A percentile compares a stretch with the other conserved stretches of the same genome.
phyloP scores from a whole-genome alignment of 306 rosid species.

The Prunus armeniaca region DNA sequence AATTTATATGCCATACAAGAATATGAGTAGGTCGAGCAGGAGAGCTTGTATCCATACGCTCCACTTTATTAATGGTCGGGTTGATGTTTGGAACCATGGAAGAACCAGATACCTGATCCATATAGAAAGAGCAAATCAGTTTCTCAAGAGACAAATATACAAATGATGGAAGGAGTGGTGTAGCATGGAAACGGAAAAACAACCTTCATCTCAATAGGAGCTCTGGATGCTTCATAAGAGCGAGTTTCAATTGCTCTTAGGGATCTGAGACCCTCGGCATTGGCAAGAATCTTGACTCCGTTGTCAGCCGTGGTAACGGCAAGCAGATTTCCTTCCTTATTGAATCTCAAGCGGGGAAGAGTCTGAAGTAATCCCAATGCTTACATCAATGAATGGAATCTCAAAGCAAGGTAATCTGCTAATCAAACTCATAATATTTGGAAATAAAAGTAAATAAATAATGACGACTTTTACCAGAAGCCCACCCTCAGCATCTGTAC shows the following conservation, averaged over 20 bases:
- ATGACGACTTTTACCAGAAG: conserved; percentile 39
- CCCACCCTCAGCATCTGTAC: conserved; percentile 62
- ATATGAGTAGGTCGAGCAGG: conserved; percentile 61
- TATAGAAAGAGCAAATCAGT: neutral
- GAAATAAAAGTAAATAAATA: neutral
- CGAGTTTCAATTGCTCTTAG: conserved; percentile 44
- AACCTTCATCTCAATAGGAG: conserved; percentile 61
- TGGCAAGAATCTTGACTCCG: conserved; percentile 66
- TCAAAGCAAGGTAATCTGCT: neutral
- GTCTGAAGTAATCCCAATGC: conserved; percentile 32
- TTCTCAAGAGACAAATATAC: neutral
- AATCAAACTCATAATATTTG: neutral
- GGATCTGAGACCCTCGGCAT: conserved; percentile 56
- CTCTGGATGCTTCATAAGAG: conserved; percentile 55
- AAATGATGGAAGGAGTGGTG: conserved; percentile 10
- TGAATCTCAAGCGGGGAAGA: conserved; percentile 65
- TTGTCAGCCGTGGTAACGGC: conserved; percentile 54
- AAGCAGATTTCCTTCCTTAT: conserved; percentile 61
- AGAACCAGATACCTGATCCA: conserved; percentile 52
- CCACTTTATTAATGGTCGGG: conserved; percentile 61
- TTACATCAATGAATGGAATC: conserved; percentile 5
- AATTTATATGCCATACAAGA: conserved; percentile 33
- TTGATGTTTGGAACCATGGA: conserved; percentile 38
- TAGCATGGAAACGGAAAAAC: conserved; percentile 1
- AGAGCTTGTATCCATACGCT: conserved; percentile 45